These are phyloP conservation scores for Cryptococcus sp. DNA, from an alignment of 1,284 basidiomycete genomes.

Conservation along the genomic window DNA sequence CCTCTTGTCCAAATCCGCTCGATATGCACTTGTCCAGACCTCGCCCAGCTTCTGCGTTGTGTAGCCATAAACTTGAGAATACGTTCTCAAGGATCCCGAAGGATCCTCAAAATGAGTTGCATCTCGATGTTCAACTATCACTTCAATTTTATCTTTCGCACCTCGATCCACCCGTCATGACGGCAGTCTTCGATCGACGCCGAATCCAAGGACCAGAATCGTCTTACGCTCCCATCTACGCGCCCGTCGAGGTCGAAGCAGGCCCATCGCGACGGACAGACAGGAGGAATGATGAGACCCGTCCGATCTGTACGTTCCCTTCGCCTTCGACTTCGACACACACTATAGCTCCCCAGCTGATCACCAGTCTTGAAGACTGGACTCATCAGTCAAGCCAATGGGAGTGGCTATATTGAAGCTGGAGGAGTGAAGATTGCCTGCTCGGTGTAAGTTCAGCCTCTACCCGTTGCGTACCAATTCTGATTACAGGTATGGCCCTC, in stretches of 20 bases:
- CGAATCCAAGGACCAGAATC: constrained; percentile 83
- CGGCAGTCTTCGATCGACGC: constrained; percentile 64
- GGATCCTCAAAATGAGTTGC: too few relatives aligned
- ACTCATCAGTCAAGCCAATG: constrained; percentile 85
- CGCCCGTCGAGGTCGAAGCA: constrained; percentile 44
- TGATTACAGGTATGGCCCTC: constrained; percentile 74
- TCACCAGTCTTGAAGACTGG: constrained; percentile 75
- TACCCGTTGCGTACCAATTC: background rate
- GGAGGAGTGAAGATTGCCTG: constrained; percentile 83
- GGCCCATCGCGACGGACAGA: constrained; percentile 47
- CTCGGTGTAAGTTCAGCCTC: constrained; percentile 64
- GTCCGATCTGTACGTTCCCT: constrained; percentile 60
- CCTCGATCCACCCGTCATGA: constrained; percentile 12
- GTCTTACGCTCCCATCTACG: constrained; percentile 62
- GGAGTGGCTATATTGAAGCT: constrained; percentile 90
- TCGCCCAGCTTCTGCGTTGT: too few relatives aligned
- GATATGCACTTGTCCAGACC: too few relatives aligned
- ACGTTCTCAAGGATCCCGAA: too few relatives aligned
- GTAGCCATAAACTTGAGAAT: too few relatives aligned
- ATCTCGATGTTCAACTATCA: too few relatives aligned
- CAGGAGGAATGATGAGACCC: constrained; percentile 59
- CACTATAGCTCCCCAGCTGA: background rate
- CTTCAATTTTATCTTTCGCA: constrained; percentile 1
- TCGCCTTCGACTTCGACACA: too few relatives aligned
- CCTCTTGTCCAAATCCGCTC: background rate